Conservation (phyloP, 257 asterid genomes). For the Rhazya stricta region DNA sequence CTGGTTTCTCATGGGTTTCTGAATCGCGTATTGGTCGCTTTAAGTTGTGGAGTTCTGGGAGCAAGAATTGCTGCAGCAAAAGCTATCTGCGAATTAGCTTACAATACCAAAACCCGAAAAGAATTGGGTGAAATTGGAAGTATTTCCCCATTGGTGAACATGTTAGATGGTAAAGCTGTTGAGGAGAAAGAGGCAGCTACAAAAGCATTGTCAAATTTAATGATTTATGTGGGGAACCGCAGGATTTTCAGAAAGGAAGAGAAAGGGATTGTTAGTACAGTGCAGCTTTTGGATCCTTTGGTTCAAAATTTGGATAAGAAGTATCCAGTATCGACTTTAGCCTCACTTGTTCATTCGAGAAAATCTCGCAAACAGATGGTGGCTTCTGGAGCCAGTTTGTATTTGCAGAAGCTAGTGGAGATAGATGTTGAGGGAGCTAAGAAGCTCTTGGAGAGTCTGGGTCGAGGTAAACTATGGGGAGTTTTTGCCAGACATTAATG, state of each 20-base stretch:
- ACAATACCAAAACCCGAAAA: conserved; percentile 47
- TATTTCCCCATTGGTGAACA: conserved; percentile 43
- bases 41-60: conserved; percentile 50
- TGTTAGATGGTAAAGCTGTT: conserved; percentile 66
- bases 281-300: conserved; percentile 54
- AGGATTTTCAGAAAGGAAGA: conserved; percentile 67
- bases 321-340: conserved; percentile 37
- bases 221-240: conserved; percentile 50
- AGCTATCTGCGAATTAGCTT: conserved; percentile 51
- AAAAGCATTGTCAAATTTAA: conserved; percentile 42
- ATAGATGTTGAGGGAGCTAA: conserved; percentile 65
- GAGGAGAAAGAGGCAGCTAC: conserved; percentile 81
- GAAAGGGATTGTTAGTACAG: conserved; percentile 48
- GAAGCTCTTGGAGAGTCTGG: conserved; percentile 63
- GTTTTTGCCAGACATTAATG: conserved; percentile 44
- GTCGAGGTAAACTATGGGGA: conserved; percentile 71
- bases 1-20: conserved; percentile 53
- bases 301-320: conserved; percentile 44
- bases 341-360: conserved; percentile 51
- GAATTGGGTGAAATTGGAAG: conserved; percentile 81
- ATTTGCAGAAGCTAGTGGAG: conserved; percentile 67
- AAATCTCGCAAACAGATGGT: conserved; percentile 70
- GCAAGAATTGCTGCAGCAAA: conserved; percentile 64
- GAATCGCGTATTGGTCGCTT: conserved; percentile 37
- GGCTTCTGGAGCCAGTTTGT: conserved; percentile 51